These are phyloP conservation scores for Ogataea thermomethanolica DNA, from an alignment of 805 yeast genomes.

Conservation along the genomic window DNA sequence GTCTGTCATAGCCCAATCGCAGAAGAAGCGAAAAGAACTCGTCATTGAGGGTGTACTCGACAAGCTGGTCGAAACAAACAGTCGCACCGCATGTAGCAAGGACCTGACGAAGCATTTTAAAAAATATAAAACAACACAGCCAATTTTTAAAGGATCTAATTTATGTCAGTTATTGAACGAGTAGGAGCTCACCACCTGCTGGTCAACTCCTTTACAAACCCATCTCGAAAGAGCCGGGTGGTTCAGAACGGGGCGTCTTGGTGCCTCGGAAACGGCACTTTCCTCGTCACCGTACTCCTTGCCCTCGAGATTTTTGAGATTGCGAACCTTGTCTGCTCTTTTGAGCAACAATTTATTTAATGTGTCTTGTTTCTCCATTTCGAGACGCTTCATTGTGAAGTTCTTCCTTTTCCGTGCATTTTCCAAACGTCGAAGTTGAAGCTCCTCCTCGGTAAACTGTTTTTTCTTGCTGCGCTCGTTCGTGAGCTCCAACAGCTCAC, in stretches of 20 bases:
- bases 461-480: conserved; percentile 46
- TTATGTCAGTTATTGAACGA: conserved; percentile 11
- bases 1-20: conserved; percentile 34
- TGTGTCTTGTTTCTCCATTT: conserved; percentile 91
- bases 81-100: conserved; percentile 91
- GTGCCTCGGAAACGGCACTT: conserved; percentile 10
- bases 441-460: conserved; percentile 77
- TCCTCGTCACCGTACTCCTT: conserved; percentile 31
- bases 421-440: conserved; percentile 77
- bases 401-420: conserved; percentile 86
- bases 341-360: conserved; percentile 80
- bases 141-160: background rate
- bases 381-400: conserved; percentile 73
- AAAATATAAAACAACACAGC: conserved; percentile 1
- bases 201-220: conserved; percentile 28
- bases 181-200: conserved; percentile 17
- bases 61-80: conserved; percentile 64
- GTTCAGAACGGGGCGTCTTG: conserved; percentile 39
- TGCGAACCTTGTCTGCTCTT: conserved; percentile 71
- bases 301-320: conserved; percentile 24
- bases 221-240: conserved; percentile 48
- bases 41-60: conserved; percentile 39
- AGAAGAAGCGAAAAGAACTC: conserved; percentile 37
- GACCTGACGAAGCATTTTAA: conserved; percentile 18
- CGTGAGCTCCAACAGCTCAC: conserved; percentile 34